A percentile compares a stretch with the other conserved stretches of the same genome.
phyloP scores from a whole-genome alignment of 2,329 filamentous ascomycete species.

The Simplicillium aogashimaense region DNA sequence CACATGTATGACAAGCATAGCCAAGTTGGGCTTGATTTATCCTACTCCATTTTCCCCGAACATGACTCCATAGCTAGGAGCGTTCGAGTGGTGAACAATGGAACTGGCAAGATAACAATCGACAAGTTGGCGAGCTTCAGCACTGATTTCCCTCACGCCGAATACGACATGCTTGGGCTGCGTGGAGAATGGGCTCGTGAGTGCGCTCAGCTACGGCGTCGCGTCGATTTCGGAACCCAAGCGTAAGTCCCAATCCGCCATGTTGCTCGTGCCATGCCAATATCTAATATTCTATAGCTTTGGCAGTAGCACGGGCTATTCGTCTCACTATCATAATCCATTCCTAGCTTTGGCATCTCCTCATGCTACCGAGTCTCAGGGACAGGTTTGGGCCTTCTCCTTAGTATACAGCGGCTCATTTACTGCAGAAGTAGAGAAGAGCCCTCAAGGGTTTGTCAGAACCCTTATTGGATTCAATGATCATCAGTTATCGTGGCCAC shows the following conservation, averaged over 20 bases:
- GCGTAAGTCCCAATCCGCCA: conserved; percentile 24
- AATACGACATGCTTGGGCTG: conserved; percentile 52
- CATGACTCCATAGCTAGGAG: conserved; percentile 52
- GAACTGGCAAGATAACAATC: conserved; percentile 39
- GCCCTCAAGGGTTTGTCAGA: conserved; percentile 50
- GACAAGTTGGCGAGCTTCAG: conserved; percentile 51
- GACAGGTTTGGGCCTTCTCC: conserved; percentile 55
- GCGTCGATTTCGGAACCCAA: conserved; percentile 45
- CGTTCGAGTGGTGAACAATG: conserved; percentile 50
- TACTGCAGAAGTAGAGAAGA: conserved; percentile 49
- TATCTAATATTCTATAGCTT: conserved; percentile 30
- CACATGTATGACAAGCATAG: conserved; percentile 49
- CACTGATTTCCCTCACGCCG: conserved; percentile 48
- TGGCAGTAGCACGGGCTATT: conserved; percentile 50
- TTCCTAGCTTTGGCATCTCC: conserved; percentile 49
- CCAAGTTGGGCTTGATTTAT: conserved; percentile 44
- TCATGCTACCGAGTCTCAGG: conserved; percentile 47
- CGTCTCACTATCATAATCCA: conserved; percentile 54
- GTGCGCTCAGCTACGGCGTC: conserved; percentile 40
- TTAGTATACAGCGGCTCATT: conserved; percentile 58
- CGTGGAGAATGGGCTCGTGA: conserved; percentile 55
- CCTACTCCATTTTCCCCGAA: conserved; percentile 52
- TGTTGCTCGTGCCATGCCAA: background rate
- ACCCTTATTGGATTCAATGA: conserved; percentile 52
- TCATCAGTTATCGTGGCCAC: conserved; percentile 46